Base-by-base conservation (phyloP, 164 flowering plant genomes). In the Warburgia ugandensis region DNA sequence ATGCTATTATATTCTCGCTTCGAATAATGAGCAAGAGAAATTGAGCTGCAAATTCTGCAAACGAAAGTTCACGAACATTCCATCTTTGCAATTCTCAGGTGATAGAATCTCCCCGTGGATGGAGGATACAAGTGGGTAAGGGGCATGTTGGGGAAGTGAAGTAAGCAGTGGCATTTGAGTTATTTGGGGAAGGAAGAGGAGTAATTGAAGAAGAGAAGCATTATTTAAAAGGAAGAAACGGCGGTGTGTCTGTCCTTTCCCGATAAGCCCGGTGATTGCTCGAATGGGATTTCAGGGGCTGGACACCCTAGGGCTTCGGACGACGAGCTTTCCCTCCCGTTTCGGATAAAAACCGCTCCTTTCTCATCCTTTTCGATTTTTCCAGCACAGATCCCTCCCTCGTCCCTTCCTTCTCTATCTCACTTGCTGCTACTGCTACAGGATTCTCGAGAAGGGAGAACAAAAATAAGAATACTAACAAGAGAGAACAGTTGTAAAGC, bases 261-360 rank as follows among this genome's bases (percentile, higher is more conserved):
- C 80, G 84, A 69, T 75, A 71, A 75, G 78, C 70, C 73, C 75
- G 73, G 63, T 51, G 63, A 53, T 55, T 74, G 74, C 74, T 72
- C 64, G 54, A 64, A 67, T 68, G 73, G 61, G 59, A 30, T 29
- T 29, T 22, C 29, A 14, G 37, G 38, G n/a, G 4, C 16, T 19
- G 59, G 50, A 49, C 26, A 20, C 42, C 49, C 33, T 55, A 63
- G 69, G 63, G 64, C 66, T 58, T 63, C 17, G 69, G 58, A 58
- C 6, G 14, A n/a, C 56, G 56, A 23, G 49, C 73, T 29, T 47
- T 44, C 36, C 44, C 19, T 36, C 28, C 20, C 29, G 13, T 44
- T 42, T 42, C 39, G 47, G 38, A 54, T 48, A 50, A 31, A 41
- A 50, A 19, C 22, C 55, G 53, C 21, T 28, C 23, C 43, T 37